A percentile compares a stretch with the other conserved stretches of the same genome.
Evolutionary conservation across 2,329 filamentous ascomycete genomes (phyloP).

Genomic region (Exophiala bonariae): DNA sequence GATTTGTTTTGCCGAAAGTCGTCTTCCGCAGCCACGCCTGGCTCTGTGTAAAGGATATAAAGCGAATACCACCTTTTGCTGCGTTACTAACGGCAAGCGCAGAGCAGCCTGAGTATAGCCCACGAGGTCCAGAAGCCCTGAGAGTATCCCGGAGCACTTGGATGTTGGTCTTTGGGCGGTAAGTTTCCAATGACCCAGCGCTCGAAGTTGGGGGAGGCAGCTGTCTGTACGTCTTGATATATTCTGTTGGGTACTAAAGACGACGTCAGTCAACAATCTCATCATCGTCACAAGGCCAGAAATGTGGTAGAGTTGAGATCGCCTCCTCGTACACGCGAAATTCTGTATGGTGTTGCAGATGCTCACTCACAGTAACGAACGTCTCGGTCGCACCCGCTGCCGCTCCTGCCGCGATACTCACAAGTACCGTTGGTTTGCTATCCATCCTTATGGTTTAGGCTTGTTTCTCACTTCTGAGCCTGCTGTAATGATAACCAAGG

Average conservation of each 20-base stretch:
- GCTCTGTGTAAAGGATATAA: background rate
- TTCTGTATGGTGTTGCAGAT: too few species aligned
- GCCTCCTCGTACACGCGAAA: too few species aligned
- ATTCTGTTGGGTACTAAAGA: constrained; percentile 5
- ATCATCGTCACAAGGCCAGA: too few species aligned
- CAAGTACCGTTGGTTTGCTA: background rate
- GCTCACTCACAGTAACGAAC: constrained; percentile 1
- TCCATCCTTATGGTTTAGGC: background rate
- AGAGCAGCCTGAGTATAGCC: constrained; percentile 1
- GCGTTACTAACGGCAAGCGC: constrained; percentile 1
- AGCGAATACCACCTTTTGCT: constrained; percentile 2
- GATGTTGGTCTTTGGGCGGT: background rate
- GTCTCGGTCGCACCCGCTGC: constrained; percentile 6
- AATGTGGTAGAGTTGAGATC: too few species aligned
- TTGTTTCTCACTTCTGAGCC: too few species aligned
- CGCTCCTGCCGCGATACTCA: constrained; percentile 1
- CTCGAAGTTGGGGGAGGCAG: background rate
- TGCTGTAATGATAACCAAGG: too few species aligned
- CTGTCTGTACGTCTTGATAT: constrained; percentile 7
- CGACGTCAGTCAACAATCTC: too few species aligned
- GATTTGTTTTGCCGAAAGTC: background rate
- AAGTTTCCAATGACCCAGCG: background rate
- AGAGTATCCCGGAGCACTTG: background rate
- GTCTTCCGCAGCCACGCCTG: background rate
- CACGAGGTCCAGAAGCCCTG: background rate